A percentile compares a stretch with the other conserved stretches of the same genome.
phyloP scores from a whole-genome alignment of 257 asterid genomes.

The Buddleja alternifolia region DNA sequence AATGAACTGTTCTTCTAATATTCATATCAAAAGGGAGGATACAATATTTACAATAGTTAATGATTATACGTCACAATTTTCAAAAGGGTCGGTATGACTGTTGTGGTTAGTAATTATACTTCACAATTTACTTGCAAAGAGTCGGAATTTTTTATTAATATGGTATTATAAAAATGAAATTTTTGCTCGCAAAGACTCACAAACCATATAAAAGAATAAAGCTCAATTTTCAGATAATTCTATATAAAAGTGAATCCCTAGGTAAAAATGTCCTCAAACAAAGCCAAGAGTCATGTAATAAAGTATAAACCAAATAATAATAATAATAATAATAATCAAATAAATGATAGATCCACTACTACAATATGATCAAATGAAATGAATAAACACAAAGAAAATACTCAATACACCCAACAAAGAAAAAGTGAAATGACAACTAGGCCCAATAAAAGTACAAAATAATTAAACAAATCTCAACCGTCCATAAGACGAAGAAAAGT shows the following conservation, averaged over 20 bases:
- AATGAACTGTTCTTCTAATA: no score
- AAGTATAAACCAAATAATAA: slow-evolving; percentile 21
- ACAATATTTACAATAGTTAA: no score
- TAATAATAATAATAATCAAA: slow-evolving; percentile 25
- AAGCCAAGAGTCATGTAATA: slow-evolving; percentile 8
- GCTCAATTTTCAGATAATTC: slow-evolving; percentile 28
- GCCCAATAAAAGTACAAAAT: slow-evolving; percentile 29
- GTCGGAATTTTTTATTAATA: no score
- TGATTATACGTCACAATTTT: no score
- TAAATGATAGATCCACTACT: no score
- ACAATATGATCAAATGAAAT: slow-evolving; percentile 25
- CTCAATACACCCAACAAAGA: background rate
- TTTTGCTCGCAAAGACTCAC: background rate
- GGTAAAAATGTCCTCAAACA: background rate
- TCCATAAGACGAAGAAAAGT: slow-evolving; percentile 17
- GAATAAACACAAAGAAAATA: slow-evolving; percentile 26
- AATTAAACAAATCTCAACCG: slow-evolving; percentile 43
- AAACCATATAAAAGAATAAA: slow-evolving; percentile 23
- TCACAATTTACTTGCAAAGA: no score
- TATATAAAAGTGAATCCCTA: slow-evolving; percentile 38
- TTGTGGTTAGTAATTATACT: no score
- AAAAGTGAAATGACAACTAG: slow-evolving; percentile 22
- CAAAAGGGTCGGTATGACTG: no score
- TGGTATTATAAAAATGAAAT: background rate
- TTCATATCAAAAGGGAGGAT: no score